Base-by-base conservation (phyloP, 1,284 basidiomycete species). In the Wallemia hederae region DNA sequence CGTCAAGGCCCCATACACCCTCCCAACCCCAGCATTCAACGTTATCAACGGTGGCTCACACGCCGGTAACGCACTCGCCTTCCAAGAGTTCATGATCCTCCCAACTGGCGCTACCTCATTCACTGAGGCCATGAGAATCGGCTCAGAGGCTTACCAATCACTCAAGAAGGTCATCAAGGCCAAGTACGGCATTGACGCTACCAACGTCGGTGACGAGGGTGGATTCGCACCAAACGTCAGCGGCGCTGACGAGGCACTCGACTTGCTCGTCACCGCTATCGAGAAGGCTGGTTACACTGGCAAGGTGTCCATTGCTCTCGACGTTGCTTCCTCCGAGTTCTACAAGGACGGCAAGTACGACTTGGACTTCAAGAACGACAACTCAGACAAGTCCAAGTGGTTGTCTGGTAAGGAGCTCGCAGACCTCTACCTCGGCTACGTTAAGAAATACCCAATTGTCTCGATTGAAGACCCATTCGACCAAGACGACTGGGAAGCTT, bases 281-380 rank as follows among this genome's bases (percentile, higher is more conserved):
- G 81, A 85, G 74, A 87, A 89, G 76, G 91, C 92, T 56, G 94
- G 94, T 57, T 98, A 97, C 75, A 85, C 92, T 72, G 92, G 90
- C 71, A 91, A 94, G 77, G 82, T 99, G 74, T 88, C 96, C 76
- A 98, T 99, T 72, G 92, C 86, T 65, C 86, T 99, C 67, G 94
- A 98, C 69, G 94, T 98, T 64, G 92, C 94, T 63, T 96, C 91
- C 24, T 98, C 92, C 71, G 94, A 99, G 75, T 98, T 99, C 79
- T 99, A 89, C 85, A 98, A 97, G 81, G 90, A 97, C 24, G 92
- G 91, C 71, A 97, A 97, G 78, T 98, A 99, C 76, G 92, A 98
- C 73, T 77, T 98, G 64, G 91, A 98, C 79, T 96, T 92, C 80
- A 90, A 98, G 81, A 97, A 97, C 81, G 85, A 92, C 73, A 94